These are phyloP conservation scores for Saccharum officinarum DNA, from an alignment of 176 grass and related monocot genomes.

Conservation along the genomic window DNA sequence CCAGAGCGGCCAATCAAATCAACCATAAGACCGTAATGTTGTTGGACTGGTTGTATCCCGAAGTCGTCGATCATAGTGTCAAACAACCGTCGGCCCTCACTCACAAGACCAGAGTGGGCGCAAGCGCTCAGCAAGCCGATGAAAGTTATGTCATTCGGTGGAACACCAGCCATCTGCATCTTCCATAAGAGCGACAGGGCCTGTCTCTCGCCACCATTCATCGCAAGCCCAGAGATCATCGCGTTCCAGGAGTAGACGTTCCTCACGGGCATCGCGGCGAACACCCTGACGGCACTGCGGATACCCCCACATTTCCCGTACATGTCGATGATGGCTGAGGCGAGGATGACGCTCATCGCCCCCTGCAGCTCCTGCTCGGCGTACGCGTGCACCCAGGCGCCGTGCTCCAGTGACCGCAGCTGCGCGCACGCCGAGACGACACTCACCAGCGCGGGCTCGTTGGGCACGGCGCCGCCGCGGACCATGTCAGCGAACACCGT, in stretches of 20 bases:
- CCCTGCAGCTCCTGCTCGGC: constrained; percentile 13
- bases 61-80: constrained; percentile 50
- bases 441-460: constrained; percentile 49
- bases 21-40: constrained; percentile 77
- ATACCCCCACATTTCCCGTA: constrained; percentile 75
- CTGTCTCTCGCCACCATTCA: constrained; percentile 54
- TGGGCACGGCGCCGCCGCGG: neutral
- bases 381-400: constrained; percentile 44
- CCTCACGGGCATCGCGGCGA: constrained; percentile 45
- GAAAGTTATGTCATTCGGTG: constrained; percentile 64
- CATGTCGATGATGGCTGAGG: constrained; percentile 63
- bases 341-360: constrained; percentile 45
- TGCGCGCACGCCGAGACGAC: constrained; percentile 29
- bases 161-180: constrained; percentile 55
- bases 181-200: constrained; percentile 69
- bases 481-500: constrained; percentile 41
- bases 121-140: constrained; percentile 61
- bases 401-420: constrained; percentile 47
- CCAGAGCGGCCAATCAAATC: constrained; percentile 65
- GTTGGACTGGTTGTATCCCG: constrained; percentile 31
- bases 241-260: constrained; percentile 75
- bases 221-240: constrained; percentile 61
- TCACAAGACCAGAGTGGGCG: constrained; percentile 61
- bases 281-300: constrained; percentile 42
- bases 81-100: constrained; percentile 55